Conservation (phyloP, 179 eudicot species). For the Beta macrorhiza region DNA sequence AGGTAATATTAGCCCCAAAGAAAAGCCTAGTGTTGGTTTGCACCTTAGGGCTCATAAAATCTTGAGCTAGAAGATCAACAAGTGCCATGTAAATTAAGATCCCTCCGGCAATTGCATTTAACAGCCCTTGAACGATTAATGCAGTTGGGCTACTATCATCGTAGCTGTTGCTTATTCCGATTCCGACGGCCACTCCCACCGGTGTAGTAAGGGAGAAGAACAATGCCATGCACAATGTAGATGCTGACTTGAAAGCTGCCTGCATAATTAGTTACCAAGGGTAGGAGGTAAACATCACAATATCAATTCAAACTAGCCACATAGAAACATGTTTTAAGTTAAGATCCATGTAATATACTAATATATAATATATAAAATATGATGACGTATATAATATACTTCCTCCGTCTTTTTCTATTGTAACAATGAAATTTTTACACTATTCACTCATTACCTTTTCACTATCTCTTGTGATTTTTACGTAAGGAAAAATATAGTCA, state of each 20-base stretch:
- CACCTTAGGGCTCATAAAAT: slow-evolving; percentile 37
- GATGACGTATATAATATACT: too few species aligned
- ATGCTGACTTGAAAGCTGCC: slow-evolving; percentile 30
- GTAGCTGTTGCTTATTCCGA: slow-evolving; percentile 30
- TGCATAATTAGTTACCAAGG: slow-evolving; percentile 11
- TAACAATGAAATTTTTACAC: too few species aligned
- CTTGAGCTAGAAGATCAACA: slow-evolving; percentile 38
- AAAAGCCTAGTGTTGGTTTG: slow-evolving; percentile 28
- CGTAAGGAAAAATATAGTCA: too few species aligned
- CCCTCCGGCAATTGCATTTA: slow-evolving; percentile 32
- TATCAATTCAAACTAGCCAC: too few species aligned
- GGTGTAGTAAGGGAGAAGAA: slow-evolving; percentile 42
- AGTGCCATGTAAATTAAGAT: slow-evolving; percentile 44
- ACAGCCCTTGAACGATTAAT: slow-evolving; percentile 34
- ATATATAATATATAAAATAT: too few species aligned
- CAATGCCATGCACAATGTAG: slow-evolving; percentile 30
- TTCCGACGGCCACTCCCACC: slow-evolving; percentile 33
- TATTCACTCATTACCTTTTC: too few species aligned
- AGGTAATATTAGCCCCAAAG: slow-evolving; percentile 20
- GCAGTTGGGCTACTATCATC: slow-evolving; percentile 36
- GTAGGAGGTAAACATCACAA: too few species aligned
- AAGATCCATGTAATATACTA: too few species aligned
- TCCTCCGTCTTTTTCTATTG: too few species aligned
- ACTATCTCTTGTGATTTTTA: too few species aligned
- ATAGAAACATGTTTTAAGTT: too few species aligned